phyloP scores from a whole-genome alignment of 257 asterid species.

The Solanum boliviense region DNA sequence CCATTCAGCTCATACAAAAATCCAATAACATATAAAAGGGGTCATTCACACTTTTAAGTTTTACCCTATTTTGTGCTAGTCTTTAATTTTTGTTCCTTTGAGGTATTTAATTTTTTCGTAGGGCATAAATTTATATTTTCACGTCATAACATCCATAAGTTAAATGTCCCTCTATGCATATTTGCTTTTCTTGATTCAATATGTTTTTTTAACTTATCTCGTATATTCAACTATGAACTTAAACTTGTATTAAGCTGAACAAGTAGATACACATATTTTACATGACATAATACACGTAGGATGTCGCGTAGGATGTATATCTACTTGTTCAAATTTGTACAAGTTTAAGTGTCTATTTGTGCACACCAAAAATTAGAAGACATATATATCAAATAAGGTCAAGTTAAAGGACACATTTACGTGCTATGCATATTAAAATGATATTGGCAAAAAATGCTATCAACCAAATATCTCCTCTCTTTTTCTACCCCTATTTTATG shows the following conservation, averaged over 20 bases:
- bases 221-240: neutral
- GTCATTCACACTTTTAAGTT: neutral
- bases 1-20: neutral
- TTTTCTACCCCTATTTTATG: neutral
- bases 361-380: no score
- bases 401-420: no score
- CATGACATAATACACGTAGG: neutral
- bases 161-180: no score
- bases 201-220: neutral
- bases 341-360: no score
- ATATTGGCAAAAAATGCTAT: neutral
- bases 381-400: no score
- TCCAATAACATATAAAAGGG: neutral
- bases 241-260: no score
- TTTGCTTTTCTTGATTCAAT: no score
- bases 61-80: neutral
- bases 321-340: no score
- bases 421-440: rapidly evolving
- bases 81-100: neutral
- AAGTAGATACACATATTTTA: neutral
- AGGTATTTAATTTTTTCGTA: no score
- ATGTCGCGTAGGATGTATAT: neutral
- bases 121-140: no score
- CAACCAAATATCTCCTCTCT: neutral
- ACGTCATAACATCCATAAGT: no score